Percentiles rank a stretch among this genome's conserved stretches.
Conservation (phyloP, 2,329 filamentous ascomycete genomes). For the Mariannaea elegans region DNA sequence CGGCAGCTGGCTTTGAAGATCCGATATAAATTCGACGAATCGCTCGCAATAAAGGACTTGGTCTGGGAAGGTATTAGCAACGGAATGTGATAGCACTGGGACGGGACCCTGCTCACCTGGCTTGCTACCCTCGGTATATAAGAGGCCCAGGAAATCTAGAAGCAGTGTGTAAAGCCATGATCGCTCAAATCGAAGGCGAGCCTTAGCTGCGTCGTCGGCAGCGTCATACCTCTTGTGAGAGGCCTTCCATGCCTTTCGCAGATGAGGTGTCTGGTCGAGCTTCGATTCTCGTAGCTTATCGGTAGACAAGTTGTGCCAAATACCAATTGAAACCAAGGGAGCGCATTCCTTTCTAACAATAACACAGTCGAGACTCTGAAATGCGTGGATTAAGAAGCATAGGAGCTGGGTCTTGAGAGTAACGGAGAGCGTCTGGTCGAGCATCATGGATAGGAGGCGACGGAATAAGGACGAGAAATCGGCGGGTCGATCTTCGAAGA, state of each 20-base stretch:
- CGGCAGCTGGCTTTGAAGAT: constrained; percentile 91
- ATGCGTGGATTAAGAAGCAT: constrained; percentile 88
- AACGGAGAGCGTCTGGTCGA: constrained; percentile 73
- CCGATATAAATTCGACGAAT: constrained; percentile 90
- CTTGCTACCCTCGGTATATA: constrained; percentile 68
- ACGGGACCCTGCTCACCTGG: constrained; percentile 48
- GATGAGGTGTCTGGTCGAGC: constrained; percentile 75
- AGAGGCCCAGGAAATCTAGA: constrained; percentile 79
- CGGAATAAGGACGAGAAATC: constrained; percentile 92
- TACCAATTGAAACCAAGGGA: constrained; percentile 90
- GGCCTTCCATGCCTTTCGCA: constrained; percentile 92
- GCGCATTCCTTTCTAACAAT: constrained; percentile 96
- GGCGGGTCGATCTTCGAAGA: constrained; percentile 79
- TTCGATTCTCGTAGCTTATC: constrained; percentile 77
- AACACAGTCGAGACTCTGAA: constrained; percentile 89
- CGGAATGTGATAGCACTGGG: too few species aligned
- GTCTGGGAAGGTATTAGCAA: constrained; percentile 53
- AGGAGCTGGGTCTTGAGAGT: constrained; percentile 83
- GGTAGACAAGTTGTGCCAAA: constrained; percentile 92
- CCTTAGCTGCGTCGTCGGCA: constrained; percentile 81
- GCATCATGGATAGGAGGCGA: constrained; percentile 85
- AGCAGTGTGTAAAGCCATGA: constrained; percentile 91
- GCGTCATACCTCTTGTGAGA: constrained; percentile 86
- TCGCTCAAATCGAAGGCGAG: constrained; percentile 86
- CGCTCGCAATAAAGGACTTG: constrained; percentile 86